Base-by-base conservation (phyloP, 495 filamentous ascomycete genomes). In the Bacidia rubella region DNA sequence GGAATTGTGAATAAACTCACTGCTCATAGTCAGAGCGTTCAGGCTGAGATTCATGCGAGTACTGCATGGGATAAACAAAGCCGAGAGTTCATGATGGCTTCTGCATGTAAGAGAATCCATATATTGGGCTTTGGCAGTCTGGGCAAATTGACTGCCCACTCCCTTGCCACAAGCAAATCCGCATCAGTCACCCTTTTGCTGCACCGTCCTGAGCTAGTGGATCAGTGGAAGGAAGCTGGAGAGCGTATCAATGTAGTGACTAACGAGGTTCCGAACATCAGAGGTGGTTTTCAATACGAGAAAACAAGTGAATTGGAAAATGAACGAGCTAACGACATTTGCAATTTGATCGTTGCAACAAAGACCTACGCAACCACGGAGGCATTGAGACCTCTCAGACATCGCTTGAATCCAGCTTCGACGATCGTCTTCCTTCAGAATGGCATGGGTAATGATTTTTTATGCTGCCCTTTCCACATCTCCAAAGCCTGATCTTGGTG, bases 391-490 rank as follows among this genome's bases (percentile, higher is more conserved):
- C 54, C 64, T 1, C 70, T 97, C 39, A 64, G 63, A 3, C 72
- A 86, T 54, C 76, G 87, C 11, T 68, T 98, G n/a, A 77, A 77
- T 27, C 67, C 71, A 2, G 68, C 77, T 12, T 87, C 87, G 2
- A 90, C 89, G 0, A 75, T 98, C 26, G 73, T 83, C 39, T 77
- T 98, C 20, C 60, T 94, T 2, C 85, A 93, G 49, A 86, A 90
- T 44, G 89, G 87, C 3, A 76, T 97, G n/a, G n/a, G n/a, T n/a
- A n/a, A n/a, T n/a, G n/a, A n/a, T n/a, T n/a, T n/a, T n/a, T n/a
- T n/a, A n/a, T n/a, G n/a, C n/a, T n/a, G n/a, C n/a, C n/a, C n/a
- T n/a, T n/a, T n/a, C n/a, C n/a, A n/a, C n/a, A n/a, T n/a, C n/a
- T n/a, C n/a, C n/a, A n/a, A n/a, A n/a, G n/a, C n/a, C n/a, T n/a